A percentile compares a stretch with the other conserved stretches of the same genome.
Conservation (phyloP, 2,329 filamentous ascomycete genomes). For the Parastagonospora nodorum region DNA sequence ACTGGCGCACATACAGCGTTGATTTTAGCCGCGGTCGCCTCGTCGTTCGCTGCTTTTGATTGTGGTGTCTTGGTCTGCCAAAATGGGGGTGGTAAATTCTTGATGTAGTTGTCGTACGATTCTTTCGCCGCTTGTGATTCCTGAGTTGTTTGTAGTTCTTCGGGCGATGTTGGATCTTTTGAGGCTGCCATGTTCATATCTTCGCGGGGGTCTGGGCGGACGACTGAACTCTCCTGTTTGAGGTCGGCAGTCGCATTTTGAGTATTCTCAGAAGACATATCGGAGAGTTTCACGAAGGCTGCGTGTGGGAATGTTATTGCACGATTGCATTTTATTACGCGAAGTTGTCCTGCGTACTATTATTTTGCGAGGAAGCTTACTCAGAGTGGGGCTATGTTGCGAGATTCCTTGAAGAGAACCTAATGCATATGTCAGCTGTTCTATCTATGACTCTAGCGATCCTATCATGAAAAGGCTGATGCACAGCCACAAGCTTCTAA, state of each 20-base stretch:
- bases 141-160: conserved; percentile 14
- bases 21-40: conserved; percentile 16
- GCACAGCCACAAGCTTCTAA: conserved; percentile 16
- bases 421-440: conserved; percentile 11
- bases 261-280: conserved; percentile 16
- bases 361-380: conserved; percentile 12
- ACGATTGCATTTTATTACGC: conserved; percentile 13
- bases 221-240: conserved; percentile 13
- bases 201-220: conserved; percentile 14
- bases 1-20: conserved; percentile 22
- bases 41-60: conserved; percentile 12
- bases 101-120: conserved; percentile 23
- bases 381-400: conserved; percentile 13
- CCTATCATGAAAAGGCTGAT: conserved; percentile 12
- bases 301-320: conserved; percentile 13
- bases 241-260: conserved; percentile 15
- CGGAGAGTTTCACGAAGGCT: conserved; percentile 10
- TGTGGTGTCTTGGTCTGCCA: conserved; percentile 17
- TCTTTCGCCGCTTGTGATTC: conserved; percentile 14
- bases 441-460: conserved; percentile 11
- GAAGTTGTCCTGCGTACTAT: conserved; percentile 10
- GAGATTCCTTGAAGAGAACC: conserved; percentile 9
- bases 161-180: conserved; percentile 16
- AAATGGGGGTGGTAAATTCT: conserved; percentile 20
- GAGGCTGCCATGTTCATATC: conserved; percentile 12